Evolutionary conservation across 805 yeast genomes (phyloP).

Genomic region (Nakazawaea ernobii): DNA sequence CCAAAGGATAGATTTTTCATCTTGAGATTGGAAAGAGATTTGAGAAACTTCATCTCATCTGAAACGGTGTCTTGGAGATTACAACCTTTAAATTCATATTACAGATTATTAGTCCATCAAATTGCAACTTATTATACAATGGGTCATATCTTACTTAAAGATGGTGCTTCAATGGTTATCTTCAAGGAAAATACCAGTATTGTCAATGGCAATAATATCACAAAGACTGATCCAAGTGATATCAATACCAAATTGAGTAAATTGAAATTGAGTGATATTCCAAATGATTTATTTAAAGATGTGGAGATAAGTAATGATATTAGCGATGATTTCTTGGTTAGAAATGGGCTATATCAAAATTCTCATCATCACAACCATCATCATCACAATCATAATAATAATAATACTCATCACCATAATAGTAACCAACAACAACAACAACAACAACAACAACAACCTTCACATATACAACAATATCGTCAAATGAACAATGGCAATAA

Average conservation of each 20-base stretch:
- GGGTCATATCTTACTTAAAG: constrained; percentile 50
- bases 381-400: constrained; percentile 8
- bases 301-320: constrained; percentile 10
- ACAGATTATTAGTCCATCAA: constrained; percentile 62
- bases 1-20: constrained; percentile 45
- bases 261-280: constrained; percentile 21
- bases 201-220: constrained; percentile 28
- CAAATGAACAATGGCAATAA: background rate
- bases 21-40: constrained; percentile 40
- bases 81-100: constrained; percentile 62
- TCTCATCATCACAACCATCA: background rate
- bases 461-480: background rate
- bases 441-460: constrained; percentile 5
- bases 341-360: constrained; percentile 6
- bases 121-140: constrained; percentile 61
- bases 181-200: constrained; percentile 31
- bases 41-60: constrained; percentile 37
- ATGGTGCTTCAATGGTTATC: constrained; percentile 40
- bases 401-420: background rate
- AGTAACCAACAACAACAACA: background rate
- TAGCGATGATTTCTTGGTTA: constrained; percentile 11
- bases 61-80: constrained; percentile 35
- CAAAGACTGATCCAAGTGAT: constrained; percentile 26
- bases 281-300: constrained; percentile 11
- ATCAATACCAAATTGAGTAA: constrained; percentile 28